Evolutionary conservation across 2,329 filamentous ascomycete genomes (phyloP), one percentile per base, ranked within the genome.

Genomic region (Lojkania enalia): DNA sequence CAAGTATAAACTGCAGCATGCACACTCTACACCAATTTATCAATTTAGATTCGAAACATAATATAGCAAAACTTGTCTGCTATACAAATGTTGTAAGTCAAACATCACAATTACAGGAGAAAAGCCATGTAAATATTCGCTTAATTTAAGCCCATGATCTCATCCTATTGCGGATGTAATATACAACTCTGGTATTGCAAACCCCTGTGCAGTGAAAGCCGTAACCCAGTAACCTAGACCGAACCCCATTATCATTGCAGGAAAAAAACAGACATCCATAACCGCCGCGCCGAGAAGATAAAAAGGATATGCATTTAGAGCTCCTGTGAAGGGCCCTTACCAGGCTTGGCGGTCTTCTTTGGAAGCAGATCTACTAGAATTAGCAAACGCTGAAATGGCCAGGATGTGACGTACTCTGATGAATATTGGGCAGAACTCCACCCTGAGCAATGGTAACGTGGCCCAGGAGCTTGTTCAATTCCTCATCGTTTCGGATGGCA

Each of bases 401-500:
- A n/a, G 36, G 11, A 19, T 14, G n/a, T 50, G 58, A 83, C 89
- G 64, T 84, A 95, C 90, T 96, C 79, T 94, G 88, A 81, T 95
- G 90, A 64, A 96, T 96, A 84, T 95, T 95, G 75, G 90, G 91
- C 57, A 96, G 82, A 61, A 96, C 90, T 91, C 90, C 90, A 80
- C 90, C 90, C 79, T 96, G 91, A 73, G 91, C 90, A 67, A 96
- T 96, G 72, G 90, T 96, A 76, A 96, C 90, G 73, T 95, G 90
- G 47, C 91, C 91, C 57, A 96, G 82, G 54, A 95, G 86, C 84
- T 96, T 97, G 88, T 97, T 96, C 88, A 97, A 76, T 79, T 99
- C 94, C 84, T 97, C 92, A 76, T 97, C 92, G 80, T 96, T 96
- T 71, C 94, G 87, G 81, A 99, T 99, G 77, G 94, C 94, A 64